Evolutionary conservation across 192 early-diverging fungal genomes (phyloP), one percentile per base, ranked within the genome.

Genomic region (Coemansia aciculifera): DNA sequence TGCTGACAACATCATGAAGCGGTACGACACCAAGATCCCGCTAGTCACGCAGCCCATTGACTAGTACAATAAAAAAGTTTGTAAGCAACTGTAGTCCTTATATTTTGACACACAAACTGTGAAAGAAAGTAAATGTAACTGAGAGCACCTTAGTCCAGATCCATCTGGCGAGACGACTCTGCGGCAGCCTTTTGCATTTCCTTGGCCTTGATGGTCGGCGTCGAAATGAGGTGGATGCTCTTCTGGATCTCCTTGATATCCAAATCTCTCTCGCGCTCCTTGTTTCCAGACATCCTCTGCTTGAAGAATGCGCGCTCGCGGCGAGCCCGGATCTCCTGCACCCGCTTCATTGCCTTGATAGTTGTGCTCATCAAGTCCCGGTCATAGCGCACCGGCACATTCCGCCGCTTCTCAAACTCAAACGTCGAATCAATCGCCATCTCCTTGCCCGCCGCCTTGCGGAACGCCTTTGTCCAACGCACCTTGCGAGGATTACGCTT

Each of bases 401-500:
- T 97, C 74, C 96, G 90, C 68, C 96, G 91, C 86, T 98, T 98
- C 85, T 98, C 97, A 83, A 99, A 96, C 73, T 99, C 96, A 70
- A 98, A 93, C 48, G 96, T 95, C 31, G 93, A 88, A 81, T 99
- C 95, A 67, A 99, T 96, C 4, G 92, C 88, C 98, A 99, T 99
- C 86, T 99, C 98, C 86, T 99, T 99, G 78, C 98, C 98, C 15
- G 94, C 93, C 13, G 98, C 91, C 79, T 92, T 93, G 67, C 98
- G 88, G 94, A 99, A 99, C 10, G 98, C 96, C 90, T 99, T 99
- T 63, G 98, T 99, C 98, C 98, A 99, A 69, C 91, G 87, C 64
- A 99, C 95, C 89, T 99, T 99, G 72, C 98, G 89, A 38, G 98
- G 98, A 87, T 98, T 98, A 46, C 98, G 90, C 89, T 98, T 98